Evolutionary conservation across 2,329 filamentous ascomycete genomes (phyloP), one percentile per base, ranked within the genome.

Genomic region (Intubia oerlemansii): DNA sequence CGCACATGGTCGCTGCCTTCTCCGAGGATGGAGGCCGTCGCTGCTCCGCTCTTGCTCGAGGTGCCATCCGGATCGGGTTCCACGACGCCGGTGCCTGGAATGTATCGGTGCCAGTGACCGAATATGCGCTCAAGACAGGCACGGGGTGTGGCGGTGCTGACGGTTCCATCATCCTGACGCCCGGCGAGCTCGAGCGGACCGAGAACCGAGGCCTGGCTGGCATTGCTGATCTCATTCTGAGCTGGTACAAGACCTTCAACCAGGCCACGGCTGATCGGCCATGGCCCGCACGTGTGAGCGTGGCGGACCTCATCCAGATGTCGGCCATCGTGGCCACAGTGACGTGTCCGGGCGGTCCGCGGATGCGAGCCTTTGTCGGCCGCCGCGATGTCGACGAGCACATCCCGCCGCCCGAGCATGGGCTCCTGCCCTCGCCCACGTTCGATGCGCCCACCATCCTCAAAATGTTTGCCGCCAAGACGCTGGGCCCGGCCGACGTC

Each of bases 251-350:
- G 26, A 34, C 39, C 13, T 47, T 52, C 31, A 56, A 52, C 33
- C 6, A 14, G 4, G 27, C 19, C 14, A n/a, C 15, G 6, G n/a
- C n/a, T n/a, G n/a, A n/a, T n/a, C n/a, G n/a, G n/a, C n/a, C n/a
- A n/a, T n/a, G n/a, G n/a, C n/a, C n/a, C n/a, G n/a, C n/a, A n/a
- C n/a, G n/a, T n/a, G 49, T 63, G n/a, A 47, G 51, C 9, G 57
- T 59, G 36, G 62, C 62, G 12, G 62, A 68, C 41, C 45, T 67
- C 13, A 56, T 63, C 23, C 58, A 64, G 40, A 54, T 62, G 28
- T 57, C 52, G 3, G 52, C 48, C 43, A 49, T 46, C 27, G 47
- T 57, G 23, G 60, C 55, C 4, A 56, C 57, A 4, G 51, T 58
- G 3, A 49, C 51, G 3, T 67, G 62, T 31, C 60, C 61, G 1